Evolutionary conservation across 1,284 basidiomycete species (phyloP).

Genomic region (Heterobasidion occidentale): DNA sequence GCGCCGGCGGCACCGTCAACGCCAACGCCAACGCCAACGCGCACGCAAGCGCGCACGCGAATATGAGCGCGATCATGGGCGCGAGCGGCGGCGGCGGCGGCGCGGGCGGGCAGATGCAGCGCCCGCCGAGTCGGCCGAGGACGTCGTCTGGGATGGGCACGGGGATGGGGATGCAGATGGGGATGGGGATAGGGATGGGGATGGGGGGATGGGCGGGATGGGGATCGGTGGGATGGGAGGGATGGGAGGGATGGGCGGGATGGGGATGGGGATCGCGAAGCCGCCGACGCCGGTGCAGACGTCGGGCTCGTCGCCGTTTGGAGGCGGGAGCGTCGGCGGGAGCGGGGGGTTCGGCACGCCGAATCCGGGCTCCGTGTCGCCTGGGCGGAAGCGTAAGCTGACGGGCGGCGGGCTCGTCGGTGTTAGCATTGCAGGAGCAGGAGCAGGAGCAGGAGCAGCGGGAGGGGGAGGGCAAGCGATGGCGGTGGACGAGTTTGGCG

Average conservation of each 20-base stretch:
- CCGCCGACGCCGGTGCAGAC: constrained; percentile 11
- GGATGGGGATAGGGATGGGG: neutral
- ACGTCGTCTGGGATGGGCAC: constrained; percentile 8
- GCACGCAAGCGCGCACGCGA: no score
- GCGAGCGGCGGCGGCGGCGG: constrained; percentile 8
- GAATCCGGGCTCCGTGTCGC: constrained; percentile 4
- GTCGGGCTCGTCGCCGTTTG: neutral
- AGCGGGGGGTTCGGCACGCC: neutral
- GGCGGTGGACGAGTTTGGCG: neutral
- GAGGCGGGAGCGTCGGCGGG: constrained; percentile 2
- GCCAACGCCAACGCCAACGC: constrained; percentile 3
- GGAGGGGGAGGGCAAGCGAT: neutral
- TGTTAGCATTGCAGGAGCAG: neutral
- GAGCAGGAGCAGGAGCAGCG: neutral
- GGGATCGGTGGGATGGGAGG: neutral
- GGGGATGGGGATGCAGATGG: neutral
- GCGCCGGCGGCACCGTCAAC: neutral
- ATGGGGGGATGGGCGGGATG: neutral
- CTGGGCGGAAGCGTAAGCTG: constrained; percentile 8
- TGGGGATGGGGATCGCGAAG: constrained; percentile 6
- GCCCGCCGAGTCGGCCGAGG: constrained; percentile 11
- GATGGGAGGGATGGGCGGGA: neutral
- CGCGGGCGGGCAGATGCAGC: constrained; percentile 8
- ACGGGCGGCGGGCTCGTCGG: neutral
- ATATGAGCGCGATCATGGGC: neutral